phyloP scores from a whole-genome alignment of 495 filamentous ascomycete genomes.

The Alectoria sarmentosa region DNA sequence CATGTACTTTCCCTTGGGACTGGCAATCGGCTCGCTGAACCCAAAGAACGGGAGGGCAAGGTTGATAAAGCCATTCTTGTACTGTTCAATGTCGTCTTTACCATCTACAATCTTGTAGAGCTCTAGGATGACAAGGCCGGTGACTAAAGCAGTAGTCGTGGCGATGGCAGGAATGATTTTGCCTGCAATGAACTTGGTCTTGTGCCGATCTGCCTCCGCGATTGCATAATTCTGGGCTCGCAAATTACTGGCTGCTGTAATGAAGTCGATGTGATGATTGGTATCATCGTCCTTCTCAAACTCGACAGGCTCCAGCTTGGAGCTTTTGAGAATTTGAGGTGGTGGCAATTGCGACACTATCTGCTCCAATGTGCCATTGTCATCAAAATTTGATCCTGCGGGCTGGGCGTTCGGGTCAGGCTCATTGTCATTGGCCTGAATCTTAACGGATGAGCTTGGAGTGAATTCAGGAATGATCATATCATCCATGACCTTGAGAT shows the following conservation, averaged over 20 bases:
- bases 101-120: slow-evolving; percentile 96
- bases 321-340: slow-evolving; percentile 72
- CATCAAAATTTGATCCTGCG: slow-evolving; percentile 50
- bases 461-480: slow-evolving; percentile 97
- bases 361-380: slow-evolving; percentile 61
- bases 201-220: slow-evolving; percentile 81
- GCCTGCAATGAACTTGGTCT: slow-evolving; percentile 98
- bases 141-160: slow-evolving; percentile 93
- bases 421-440: slow-evolving; percentile 93
- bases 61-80: slow-evolving; percentile 99
- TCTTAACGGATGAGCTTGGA: slow-evolving; percentile 87
- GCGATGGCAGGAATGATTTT: slow-evolving; percentile 99
- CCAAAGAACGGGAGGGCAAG: slow-evolving; percentile 95
- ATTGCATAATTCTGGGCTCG: slow-evolving; percentile 98
- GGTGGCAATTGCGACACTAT: slow-evolving; percentile 63
- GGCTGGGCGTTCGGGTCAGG: slow-evolving; percentile 78
- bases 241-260: slow-evolving; percentile 92
- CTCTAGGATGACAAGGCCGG: slow-evolving; percentile 87
- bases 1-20: slow-evolving; percentile 82
- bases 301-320: slow-evolving; percentile 84
- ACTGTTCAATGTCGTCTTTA: slow-evolving; percentile 90
- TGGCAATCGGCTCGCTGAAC: slow-evolving; percentile 92
- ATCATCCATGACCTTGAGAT: slow-evolving; percentile 70
- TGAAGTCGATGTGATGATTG: slow-evolving; percentile 99
- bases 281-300: slow-evolving; percentile 99